Base-by-base conservation (phyloP, 1,139 yeast species). In the Candida tropicalis region DNA sequence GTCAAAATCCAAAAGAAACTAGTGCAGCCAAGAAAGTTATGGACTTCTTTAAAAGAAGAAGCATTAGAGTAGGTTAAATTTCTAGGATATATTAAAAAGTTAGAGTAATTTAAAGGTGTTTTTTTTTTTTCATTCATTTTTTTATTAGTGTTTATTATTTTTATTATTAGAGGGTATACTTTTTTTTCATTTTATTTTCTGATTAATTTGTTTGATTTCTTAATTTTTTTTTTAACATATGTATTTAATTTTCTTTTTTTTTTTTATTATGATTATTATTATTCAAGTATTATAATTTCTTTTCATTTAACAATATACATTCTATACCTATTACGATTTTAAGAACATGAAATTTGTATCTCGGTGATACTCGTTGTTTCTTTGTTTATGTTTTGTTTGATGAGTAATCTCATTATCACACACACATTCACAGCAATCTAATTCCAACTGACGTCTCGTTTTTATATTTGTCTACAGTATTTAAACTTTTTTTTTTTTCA, bases 31-130 rank as follows among this genome's bases (percentile, higher is more conserved):
- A 82, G 56, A 83, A 82, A 55, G 91, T 86, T 20, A 81, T 86
- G 80, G 91, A 86, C 60, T 86, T 86, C 60, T 85, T 86, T 68
- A 85, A 84, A 60, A 77, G 93, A 63, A 79, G 89, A 66, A 85
- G 91, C 61, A 79, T 79, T 11, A 57, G 73, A 48, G 64, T 70
- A 18, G 60, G 58, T 42, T 62, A 50, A 45, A n/a, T n/a, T n/a
- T n/a, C n/a, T n/a, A n/a, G n/a, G n/a, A n/a, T n/a, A n/a, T n/a
- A n/a, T n/a, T 8, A 17, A 31, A 18, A 31, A 40, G 27, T 37
- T 18, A 18, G 35, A 18, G 12, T 20, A 35, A 16, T 35, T 10
- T 35, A 16, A 24, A 10, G 26, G 22, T 20, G 27, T 29, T 34
- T n/a, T 27, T 15, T 16, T 23, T 39, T 20, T 12, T 37, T 17